Base-by-base conservation (phyloP, 441 rosid genomes). In the Pelargonium myrrhifolium region DNA sequence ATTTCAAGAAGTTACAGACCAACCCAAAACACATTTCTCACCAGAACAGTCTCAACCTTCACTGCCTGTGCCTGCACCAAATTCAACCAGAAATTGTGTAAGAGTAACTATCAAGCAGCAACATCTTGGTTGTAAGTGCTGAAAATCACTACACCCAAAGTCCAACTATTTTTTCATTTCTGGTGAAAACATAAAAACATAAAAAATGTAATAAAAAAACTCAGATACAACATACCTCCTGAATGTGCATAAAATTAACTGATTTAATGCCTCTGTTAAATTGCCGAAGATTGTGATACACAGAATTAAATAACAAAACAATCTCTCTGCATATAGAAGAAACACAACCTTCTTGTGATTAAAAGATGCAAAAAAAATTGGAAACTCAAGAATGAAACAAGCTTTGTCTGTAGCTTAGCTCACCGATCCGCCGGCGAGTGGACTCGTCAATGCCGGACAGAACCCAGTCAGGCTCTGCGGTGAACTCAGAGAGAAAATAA, bases 361-460 rank as follows among this genome's bases (percentile, higher is more conserved):
- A 9, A 62, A 17, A 18, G 20, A 35, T 9, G 7, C 12, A 62
- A 42, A 49, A 5, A 68, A 72, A 76, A n/a, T n/a, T 56, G 14
- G 24, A n/a, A 20, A 68, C 20, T 18, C 24, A 18, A 55, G 24
- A 68, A 64, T 59, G 68, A 51, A 78, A 40, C 47, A 37, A 8
- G 15, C 35, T 11, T 40, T 7, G 47, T 64, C 55, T 31, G 66
- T 63, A 68, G 67, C 69, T 67, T 11, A 70, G 68, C 85, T 85
- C 73, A 78, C 84, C 86, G 89, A 80, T 83, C 82, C 79, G 81
- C 31, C 18, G 45, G 76, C 22, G 71, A 62, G 74, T 72, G 65
- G 71, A 71, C 67, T 75, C 80, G 84, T 83, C 86, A 85, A 85
- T 86, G 89, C 81, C 79, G 76, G 79, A 84, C 65, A 81, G 6